Evolutionary conservation across 2,329 filamentous ascomycete species (phyloP).

Genomic region (Lachnellula willkommii): DNA sequence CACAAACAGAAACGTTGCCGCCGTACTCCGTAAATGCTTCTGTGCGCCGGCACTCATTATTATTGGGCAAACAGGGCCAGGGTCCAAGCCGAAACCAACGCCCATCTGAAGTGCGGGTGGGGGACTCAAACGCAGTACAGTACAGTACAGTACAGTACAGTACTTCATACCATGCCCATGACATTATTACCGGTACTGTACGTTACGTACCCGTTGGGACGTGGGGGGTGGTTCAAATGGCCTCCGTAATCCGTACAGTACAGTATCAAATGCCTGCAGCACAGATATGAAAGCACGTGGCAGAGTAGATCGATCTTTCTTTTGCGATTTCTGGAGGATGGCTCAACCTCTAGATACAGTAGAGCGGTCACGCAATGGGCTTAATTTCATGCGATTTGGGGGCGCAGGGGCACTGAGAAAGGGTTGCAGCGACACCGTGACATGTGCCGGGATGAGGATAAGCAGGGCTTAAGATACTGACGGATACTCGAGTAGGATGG

Average conservation of each 20-base stretch:
- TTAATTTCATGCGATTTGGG: background rate
- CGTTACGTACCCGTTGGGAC: too few species aligned
- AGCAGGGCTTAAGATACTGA: background rate
- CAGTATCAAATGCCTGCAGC: too few species aligned
- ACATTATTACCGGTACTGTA: background rate
- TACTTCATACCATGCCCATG: background rate
- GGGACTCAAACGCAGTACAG: background rate
- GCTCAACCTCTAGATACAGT: background rate
- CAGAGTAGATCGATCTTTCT: background rate
- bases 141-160: too few species aligned
- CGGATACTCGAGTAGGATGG: background rate
- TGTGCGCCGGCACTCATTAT: constrained; percentile 1
- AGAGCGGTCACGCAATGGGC: background rate
- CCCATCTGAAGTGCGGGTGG: background rate
- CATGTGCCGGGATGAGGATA: constrained; percentile 3
- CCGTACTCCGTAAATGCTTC: background rate
- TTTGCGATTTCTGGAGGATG: background rate
- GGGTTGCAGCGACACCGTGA: background rate
- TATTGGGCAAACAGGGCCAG: background rate
- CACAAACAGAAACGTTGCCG: background rate
- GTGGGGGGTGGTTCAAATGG: too few species aligned
- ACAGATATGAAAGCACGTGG: background rate
- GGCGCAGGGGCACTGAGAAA: background rate
- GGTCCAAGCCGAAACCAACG: background rate
- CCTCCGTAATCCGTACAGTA: too few species aligned